phyloP scores from a whole-genome alignment of 2,329 filamentous ascomycete genomes.

The Colletotrichum brevisporum region DNA sequence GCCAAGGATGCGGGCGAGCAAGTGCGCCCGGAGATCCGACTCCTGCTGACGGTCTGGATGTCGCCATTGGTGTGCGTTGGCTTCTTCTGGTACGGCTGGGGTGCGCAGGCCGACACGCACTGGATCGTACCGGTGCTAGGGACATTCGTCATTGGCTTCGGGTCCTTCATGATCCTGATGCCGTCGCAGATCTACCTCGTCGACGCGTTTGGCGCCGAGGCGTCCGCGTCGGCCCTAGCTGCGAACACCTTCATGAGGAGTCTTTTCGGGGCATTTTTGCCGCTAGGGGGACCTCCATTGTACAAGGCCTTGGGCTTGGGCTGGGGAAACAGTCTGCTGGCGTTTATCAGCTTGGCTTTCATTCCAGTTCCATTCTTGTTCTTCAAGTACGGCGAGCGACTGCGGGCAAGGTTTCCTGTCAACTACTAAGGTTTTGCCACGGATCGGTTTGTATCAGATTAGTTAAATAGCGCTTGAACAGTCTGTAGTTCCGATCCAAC shows the following conservation, averaged over 20 bases:
- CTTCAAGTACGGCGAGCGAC: constrained; percentile 27
- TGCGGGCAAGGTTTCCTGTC: constrained; percentile 11
- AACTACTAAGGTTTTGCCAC: background rate
- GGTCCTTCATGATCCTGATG: constrained; percentile 58
- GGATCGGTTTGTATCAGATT: background rate
- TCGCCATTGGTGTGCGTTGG: constrained; percentile 49
- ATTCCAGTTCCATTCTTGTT: constrained; percentile 29
- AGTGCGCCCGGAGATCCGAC: constrained; percentile 14
- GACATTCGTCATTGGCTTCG: constrained; percentile 64
- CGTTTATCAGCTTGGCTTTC: constrained; percentile 35
- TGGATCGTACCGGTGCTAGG: constrained; percentile 75
- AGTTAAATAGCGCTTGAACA: too few species aligned
- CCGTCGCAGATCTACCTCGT: constrained; percentile 41
- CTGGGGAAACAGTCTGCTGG: constrained; percentile 43
- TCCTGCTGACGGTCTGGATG: constrained; percentile 10
- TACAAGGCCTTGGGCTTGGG: constrained; percentile 39
- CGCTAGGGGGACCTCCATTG: constrained; percentile 33
- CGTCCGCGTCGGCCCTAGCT: constrained; percentile 17
- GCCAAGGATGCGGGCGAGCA: constrained; percentile 4
- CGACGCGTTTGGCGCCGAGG: constrained; percentile 46
- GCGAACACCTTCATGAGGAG: constrained; percentile 21
- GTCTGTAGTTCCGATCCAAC: too few species aligned
- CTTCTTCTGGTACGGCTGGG: constrained; percentile 73
- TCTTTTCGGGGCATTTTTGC: constrained; percentile 38
- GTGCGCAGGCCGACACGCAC: constrained; percentile 62